Evolutionary conservation across 108 stramenopile genomes (phyloP), one percentile per base, ranked within the genome.

Genomic region (Discostella stelligeroides): DNA sequence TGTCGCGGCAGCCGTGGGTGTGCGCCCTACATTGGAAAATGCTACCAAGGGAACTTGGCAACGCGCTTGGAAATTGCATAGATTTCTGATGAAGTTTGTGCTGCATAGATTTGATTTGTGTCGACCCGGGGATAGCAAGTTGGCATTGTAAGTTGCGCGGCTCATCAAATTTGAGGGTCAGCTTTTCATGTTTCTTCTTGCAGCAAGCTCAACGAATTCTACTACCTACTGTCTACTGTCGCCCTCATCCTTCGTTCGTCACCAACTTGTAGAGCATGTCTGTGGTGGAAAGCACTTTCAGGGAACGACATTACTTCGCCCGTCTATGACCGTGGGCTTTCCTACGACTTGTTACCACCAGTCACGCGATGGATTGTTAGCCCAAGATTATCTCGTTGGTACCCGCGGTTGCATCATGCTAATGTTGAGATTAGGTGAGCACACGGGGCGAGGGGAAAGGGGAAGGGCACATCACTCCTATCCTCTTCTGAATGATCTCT

Each of bases 211-310:
- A n/a, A n/a, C n/a, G n/a, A n/a, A n/a, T n/a, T n/a, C n/a, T n/a
- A n/a, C n/a, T n/a, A n/a, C n/a, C n/a, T n/a, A 0, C 20, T 43
- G 12, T 61, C 40, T 18, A 4, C n/a, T 18, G 34, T 34, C 34
- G 6, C 43, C 2, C n/a, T 45, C 43, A 9, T n/a, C 13, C 43
- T 45, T n/a, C 13, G 12, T 58, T 18, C 14, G 38, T 39, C 1
- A 17, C 25, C 0, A 13, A 12, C 21, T 23, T 39, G 2, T 41
- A 68, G 68, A 34, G 80, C 83, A 7, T 84, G 84, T 34, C 56
- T 91, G 58, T 91, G 90, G 90, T 88, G 87, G 80, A 91, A 91
- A 70, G 87, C 87, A 13, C 37, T 91, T 23, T 48, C 79, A 7
- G 86, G 86, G 9, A 83, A 82, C 40, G 90, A 91, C 60, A 27